Percentiles rank a stretch among this genome's conserved stretches.
These are phyloP conservation scores for Chlorella sp. DNA, from an alignment of 139 green algal genomes.

Conservation along the genomic window DNA sequence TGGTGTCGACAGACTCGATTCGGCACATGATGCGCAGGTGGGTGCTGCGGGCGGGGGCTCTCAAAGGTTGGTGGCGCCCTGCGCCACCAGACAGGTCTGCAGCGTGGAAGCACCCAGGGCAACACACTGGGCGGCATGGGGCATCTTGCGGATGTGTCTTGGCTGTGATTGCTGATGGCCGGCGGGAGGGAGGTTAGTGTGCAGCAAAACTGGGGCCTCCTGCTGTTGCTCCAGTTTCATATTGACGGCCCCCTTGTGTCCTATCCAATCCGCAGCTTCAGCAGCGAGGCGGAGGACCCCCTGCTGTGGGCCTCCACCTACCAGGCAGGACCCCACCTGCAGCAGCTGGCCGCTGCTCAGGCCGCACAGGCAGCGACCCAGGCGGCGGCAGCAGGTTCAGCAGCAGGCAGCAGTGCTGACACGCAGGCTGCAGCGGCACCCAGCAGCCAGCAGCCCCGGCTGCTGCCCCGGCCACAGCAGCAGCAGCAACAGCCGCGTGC, in stretches of 20 bases:
- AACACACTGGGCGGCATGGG: no score
- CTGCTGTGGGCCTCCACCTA: constrained; percentile 95
- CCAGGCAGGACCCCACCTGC: constrained; percentile 66
- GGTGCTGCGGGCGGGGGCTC: no score
- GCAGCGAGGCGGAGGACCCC: constrained; percentile 68
- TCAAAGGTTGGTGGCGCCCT: no score
- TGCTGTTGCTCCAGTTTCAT: no score
- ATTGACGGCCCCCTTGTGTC: no score
- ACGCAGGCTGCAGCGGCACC: background rate
- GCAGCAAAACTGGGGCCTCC: no score
- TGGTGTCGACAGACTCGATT: constrained; percentile 93
- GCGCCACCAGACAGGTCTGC: no score
- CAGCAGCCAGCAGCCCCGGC: background rate
- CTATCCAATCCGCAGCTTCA: constrained; percentile 40
- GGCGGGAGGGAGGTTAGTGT: no score
- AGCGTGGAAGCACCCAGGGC: no score
- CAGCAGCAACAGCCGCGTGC: background rate
- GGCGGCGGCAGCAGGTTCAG: background rate
- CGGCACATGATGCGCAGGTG: constrained; percentile 84
- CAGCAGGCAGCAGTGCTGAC: background rate
- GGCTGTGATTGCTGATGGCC: no score
- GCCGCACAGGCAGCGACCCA: constrained; percentile 13
- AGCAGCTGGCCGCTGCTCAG: background rate
- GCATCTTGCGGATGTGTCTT: no score
- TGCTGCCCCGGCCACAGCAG: background rate